Percentiles rank a stretch among this genome's conserved stretches.
phyloP scores from a whole-genome alignment of 1,284 basidiomycete genomes.

The Ceratobasidium sp. region DNA sequence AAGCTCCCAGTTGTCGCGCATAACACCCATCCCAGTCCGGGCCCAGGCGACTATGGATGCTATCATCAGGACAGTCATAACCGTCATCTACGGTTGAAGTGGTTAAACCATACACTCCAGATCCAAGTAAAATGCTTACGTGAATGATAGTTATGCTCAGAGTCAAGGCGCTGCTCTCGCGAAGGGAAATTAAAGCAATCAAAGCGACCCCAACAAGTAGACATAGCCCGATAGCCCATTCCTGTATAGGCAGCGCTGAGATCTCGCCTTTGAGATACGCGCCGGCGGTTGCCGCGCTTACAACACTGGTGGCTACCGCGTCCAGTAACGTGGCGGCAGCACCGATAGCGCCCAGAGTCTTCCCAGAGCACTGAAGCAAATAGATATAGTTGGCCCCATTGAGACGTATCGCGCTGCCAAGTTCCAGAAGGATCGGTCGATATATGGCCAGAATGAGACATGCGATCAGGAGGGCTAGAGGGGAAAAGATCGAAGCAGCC shows the following conservation, averaged over 20 bases:
- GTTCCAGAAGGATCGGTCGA: slow-evolving; percentile 75
- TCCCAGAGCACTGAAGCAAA: slow-evolving; percentile 70
- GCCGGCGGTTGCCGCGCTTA: slow-evolving; percentile 74
- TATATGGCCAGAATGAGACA: slow-evolving; percentile 70
- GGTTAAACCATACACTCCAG: slow-evolving; percentile 12
- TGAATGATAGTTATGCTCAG: slow-evolving; percentile 67
- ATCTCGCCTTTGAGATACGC: slow-evolving; percentile 74
- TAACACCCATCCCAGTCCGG: slow-evolving; percentile 60
- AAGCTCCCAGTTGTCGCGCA: slow-evolving; percentile 66
- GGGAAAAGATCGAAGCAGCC: slow-evolving; percentile 70
- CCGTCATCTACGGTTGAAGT: slow-evolving; percentile 58
- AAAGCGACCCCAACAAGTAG: slow-evolving; percentile 65
- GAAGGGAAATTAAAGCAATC: slow-evolving; percentile 68
- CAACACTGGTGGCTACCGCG: slow-evolving; percentile 70
- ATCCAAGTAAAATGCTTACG: slow-evolving; percentile 55
- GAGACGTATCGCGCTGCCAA: slow-evolving; percentile 71
- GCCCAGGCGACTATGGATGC: slow-evolving; percentile 65
- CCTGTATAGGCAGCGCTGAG: slow-evolving; percentile 62
- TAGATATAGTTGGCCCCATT: slow-evolving; percentile 77
- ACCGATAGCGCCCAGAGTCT: slow-evolving; percentile 67
- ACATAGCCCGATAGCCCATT: slow-evolving; percentile 62
- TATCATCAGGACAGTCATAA: slow-evolving; percentile 66
- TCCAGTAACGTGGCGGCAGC: slow-evolving; percentile 72
- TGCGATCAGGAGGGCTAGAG: slow-evolving; percentile 70
- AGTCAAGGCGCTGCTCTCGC: slow-evolving; percentile 70